Percentiles rank a stretch among this genome's conserved stretches.
Evolutionary conservation across 306 rosid genomes (phyloP).

Genomic region (Rosa chinensis): DNA sequence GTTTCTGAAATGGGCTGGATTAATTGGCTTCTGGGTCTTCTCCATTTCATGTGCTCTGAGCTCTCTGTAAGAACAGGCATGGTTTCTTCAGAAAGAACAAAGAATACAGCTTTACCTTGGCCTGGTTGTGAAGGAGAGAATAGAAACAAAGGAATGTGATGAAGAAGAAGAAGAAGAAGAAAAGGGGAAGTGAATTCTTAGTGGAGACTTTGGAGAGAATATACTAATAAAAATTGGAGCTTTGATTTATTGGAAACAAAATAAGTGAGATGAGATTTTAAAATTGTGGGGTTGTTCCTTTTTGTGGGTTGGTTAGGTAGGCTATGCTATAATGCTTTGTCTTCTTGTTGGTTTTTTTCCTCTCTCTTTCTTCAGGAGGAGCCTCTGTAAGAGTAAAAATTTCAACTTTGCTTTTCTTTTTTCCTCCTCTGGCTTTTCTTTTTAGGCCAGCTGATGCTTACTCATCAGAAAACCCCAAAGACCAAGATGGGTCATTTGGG

Average conservation of each 20-base stretch:
- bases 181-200: neutral
- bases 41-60: conserved; percentile 56
- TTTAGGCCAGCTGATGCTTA: conserved; percentile 35
- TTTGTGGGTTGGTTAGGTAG: conserved; percentile 55
- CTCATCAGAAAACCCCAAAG: conserved; percentile 18
- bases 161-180: neutral
- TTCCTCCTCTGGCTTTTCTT: conserved; percentile 34
- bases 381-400: conserved; percentile 52
- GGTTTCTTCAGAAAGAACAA: conserved; percentile 19
- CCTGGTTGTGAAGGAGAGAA: conserved; percentile 10
- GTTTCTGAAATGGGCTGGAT: conserved; percentile 54
- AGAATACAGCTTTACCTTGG: neutral
- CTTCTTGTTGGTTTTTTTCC: conserved; percentile 45
- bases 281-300: conserved; percentile 14
- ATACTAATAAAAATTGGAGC: neutral
- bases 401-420: conserved; percentile 39
- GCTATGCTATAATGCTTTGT: conserved; percentile 57
- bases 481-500: neutral
- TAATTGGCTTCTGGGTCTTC: conserved; percentile 68
- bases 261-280: neutral
- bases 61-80: conserved; percentile 59
- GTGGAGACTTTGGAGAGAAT: conserved; percentile 8
- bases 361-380: conserved; percentile 12
- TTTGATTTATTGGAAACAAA: neutral
- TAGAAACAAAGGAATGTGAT: conserved; percentile 22